Conservation (phyloP, 768 basidiomycete genomes). For the Collybiopsis confluens region DNA sequence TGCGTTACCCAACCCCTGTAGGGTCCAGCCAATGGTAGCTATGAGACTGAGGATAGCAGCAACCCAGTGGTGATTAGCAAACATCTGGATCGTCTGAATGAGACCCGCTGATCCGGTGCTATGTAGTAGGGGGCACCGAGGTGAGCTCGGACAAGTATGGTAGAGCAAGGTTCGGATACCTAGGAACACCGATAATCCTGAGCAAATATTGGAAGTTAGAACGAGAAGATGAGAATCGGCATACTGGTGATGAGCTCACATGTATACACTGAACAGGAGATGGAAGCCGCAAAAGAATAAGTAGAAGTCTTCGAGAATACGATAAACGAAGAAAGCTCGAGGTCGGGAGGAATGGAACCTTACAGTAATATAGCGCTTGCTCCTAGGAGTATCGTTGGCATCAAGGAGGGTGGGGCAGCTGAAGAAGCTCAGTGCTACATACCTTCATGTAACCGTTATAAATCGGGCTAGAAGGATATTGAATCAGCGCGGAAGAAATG, state of each 20-base stretch:
- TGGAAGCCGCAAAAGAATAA: slow-evolving; percentile 97
- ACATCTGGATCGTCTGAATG: slow-evolving; percentile 88
- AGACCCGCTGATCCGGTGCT: slow-evolving; percentile 94
- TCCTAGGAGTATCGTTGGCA: slow-evolving; percentile 54
- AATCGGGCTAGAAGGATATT: slow-evolving; percentile 59
- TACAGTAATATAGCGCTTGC: slow-evolving; percentile 92
- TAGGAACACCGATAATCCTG: slow-evolving; percentile 93
- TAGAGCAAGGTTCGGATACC: slow-evolving; percentile 43
- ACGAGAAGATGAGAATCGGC: slow-evolving; percentile 16
- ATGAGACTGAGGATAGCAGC: slow-evolving; percentile 80
- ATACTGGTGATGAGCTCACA: slow-evolving; percentile 45
- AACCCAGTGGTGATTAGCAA: slow-evolving; percentile 61
- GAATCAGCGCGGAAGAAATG: slow-evolving; percentile 11
- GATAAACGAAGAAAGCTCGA: slow-evolving; percentile 23
- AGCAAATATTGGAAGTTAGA: slow-evolving; percentile 12
- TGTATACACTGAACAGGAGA: slow-evolving; percentile 87
- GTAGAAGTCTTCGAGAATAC: slow-evolving; percentile 69
- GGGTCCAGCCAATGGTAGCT: slow-evolving; percentile 80
- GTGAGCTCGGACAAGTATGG: slow-evolving; percentile 24
- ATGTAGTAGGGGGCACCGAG: slow-evolving; percentile 13
- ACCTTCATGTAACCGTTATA: slow-evolving; percentile 99
- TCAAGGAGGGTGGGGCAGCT: slow-evolving; percentile 5
- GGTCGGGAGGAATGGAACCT: slow-evolving; percentile 28
- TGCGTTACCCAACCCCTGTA: slow-evolving; percentile 81
- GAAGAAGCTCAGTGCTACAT: slow-evolving; percentile 18